Evolutionary conservation across 768 basidiomycete genomes (phyloP), one percentile per base, ranked within the genome.

Genomic region (Suillus cothurnatus): DNA sequence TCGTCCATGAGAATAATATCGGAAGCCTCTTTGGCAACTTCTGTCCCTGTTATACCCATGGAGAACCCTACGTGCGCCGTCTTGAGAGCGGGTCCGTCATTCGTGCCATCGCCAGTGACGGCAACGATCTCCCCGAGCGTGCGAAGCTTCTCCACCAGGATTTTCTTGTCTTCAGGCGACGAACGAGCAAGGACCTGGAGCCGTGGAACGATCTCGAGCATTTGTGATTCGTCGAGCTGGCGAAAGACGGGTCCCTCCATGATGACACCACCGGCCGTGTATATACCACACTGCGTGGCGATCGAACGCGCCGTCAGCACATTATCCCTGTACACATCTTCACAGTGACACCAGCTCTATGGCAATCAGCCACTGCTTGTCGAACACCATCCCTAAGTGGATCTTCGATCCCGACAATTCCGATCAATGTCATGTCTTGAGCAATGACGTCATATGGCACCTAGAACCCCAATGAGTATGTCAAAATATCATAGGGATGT

Each of bases 261-360:
- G 78, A 99, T 93, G 69, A 99, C 86, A 36, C 97, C 97, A 31
- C 96, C 96, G 3, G 91, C 78, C 21, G 91, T 92, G 80, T 92
- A 99, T 74, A 99, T 98, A 45, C 96, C 95, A 71, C 97, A 99
- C 72, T 99, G 97, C 1, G 85, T 84, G 26, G 97, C 97, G 71
- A 99, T 99, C 8, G 96, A 97, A n/a, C 95, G 88, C 59, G 93
- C 94, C 0, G 93, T 96, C 61, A 98, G 87, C 59, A 95, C 94
- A 69, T 97, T 98, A 77, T 99, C 96, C 97, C 97, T 0, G 97
- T 99, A 75, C 94, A 97, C 96, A 98, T 99, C 81, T 97, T 98
- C 80, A 99, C 89, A 28, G 85, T 82, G 17, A 99, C 95, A 67
- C 97, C 96, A 49, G 97, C 97, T 61, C 82, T 85, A 71, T 88